Evolutionary conservation across 202 grass and related monocot species (phyloP), one percentile per base, ranked within the genome.

Genomic region (Elaeis oleifera): DNA sequence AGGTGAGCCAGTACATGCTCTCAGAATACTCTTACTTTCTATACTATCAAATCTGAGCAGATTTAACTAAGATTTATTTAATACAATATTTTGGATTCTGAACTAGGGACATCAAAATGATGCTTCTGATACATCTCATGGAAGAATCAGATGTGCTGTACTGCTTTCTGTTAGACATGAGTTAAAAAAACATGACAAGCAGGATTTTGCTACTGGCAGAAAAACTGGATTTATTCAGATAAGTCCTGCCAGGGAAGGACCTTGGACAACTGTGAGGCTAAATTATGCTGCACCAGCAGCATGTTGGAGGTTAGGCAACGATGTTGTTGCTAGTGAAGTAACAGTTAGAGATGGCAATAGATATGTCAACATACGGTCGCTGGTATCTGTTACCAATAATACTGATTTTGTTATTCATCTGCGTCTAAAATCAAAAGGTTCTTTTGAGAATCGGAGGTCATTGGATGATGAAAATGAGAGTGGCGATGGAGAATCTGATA

Each of bases 241-340:
- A 78, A 91, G 92, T 70, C 84, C 92, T 64, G 77, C 77, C 23
- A 97, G 82, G 71, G 92, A 97, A 76, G 92, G 92, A 20, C 92
- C 92, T 44, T 97, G 92, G 92, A 97, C 92, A 71, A 84, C 57
- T 65, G 84, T 97, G 81, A 90, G 84, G 69, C 68, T 97, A 60
- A 97, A 97, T 49, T 97, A 97, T 81, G 92, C 92, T 71, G 85
- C 84, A 27, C 79, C 84, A 74, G 77, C 81, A 64, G 71, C 84
- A 60, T 91, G 92, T 78, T 97, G 87, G 92, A 90, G 88, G 77
- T 86, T 97, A 62, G 84, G 88, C 26, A 80, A 79, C 73, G 86
- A 77, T 84, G 88, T 97, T 64, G 80, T 97, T 74, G 92, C 82
- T 71, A 97, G 88, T 71, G 84, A 91, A 81, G 89, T 86, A 58